Conservation (phyloP, 2,329 filamentous ascomycete species). For the Cercospora brassicicola region DNA sequence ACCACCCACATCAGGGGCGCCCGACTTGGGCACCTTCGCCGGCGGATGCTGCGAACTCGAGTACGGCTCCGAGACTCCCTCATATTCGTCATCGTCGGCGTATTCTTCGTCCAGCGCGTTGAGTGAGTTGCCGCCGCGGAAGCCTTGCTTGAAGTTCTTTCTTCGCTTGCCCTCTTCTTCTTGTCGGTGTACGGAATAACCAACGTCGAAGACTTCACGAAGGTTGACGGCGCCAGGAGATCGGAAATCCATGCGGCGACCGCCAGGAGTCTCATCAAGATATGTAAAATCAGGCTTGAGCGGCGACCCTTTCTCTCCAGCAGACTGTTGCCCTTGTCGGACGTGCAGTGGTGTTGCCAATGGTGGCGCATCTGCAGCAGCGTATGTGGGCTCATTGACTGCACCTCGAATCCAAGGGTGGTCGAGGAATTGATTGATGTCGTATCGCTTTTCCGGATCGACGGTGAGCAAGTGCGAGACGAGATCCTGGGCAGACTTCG, state of each 20-base stretch:
- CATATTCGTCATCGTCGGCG: slow-evolving; percentile 65
- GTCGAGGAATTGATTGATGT: slow-evolving; percentile 86
- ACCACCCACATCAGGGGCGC: slow-evolving; percentile 61
- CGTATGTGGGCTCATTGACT: slow-evolving; percentile 62
- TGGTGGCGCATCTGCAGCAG: slow-evolving; percentile 68
- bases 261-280: slow-evolving; percentile 58
- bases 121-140: slow-evolving; percentile 61
- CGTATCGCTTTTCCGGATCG: slow-evolving; percentile 91
- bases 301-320: slow-evolving; percentile 37
- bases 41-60: slow-evolving; percentile 52
- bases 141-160: slow-evolving; percentile 75
- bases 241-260: slow-evolving; percentile 81
- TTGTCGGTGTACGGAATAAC: slow-evolving; percentile 95
- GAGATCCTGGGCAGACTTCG: slow-evolving; percentile 87
- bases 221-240: slow-evolving; percentile 93
- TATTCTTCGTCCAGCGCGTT: slow-evolving; percentile 66
- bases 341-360: slow-evolving; percentile 64
- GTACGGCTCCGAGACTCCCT: slow-evolving; percentile 58
- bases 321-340: slow-evolving; percentile 54
- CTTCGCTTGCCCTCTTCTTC: slow-evolving; percentile 93
- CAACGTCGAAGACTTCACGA: slow-evolving; percentile 94
- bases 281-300: slow-evolving; percentile 55
- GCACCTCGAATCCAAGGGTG: slow-evolving; percentile 88
- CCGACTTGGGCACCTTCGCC: slow-evolving; percentile 66
- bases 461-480: slow-evolving; percentile 92